These are phyloP conservation scores for Claviceps digitariae DNA, from an alignment of 2,329 filamentous ascomycete species.

Conservation along the genomic window DNA sequence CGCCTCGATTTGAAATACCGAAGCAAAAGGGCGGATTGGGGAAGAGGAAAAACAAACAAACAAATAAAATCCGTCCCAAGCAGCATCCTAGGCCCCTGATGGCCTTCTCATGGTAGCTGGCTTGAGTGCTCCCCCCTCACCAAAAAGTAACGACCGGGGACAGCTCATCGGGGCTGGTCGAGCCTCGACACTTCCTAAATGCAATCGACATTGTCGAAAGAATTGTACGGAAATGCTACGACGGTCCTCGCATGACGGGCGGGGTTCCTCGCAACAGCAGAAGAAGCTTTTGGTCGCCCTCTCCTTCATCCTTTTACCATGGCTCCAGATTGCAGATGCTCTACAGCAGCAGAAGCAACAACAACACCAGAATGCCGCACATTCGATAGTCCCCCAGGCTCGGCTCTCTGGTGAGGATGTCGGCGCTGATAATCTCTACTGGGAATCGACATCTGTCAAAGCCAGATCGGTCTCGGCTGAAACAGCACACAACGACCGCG, in stretches of 20 bases:
- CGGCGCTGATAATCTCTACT: slow-evolving; percentile 8
- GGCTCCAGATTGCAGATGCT: slow-evolving; percentile 42
- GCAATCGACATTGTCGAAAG: background rate
- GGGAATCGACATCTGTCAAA: slow-evolving; percentile 18
- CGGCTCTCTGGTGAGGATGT: background rate
- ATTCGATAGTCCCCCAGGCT: slow-evolving; percentile 1
- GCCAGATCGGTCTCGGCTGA: slow-evolving; percentile 10
- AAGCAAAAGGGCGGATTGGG: background rate
- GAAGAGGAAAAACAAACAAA: background rate
- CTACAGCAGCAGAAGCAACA: slow-evolving; percentile 44
- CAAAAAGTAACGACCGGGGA: background rate
- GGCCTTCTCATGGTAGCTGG: background rate
- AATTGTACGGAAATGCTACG: slow-evolving; percentile 37
- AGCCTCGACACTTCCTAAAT: slow-evolving; percentile 1
- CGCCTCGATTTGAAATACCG: background rate
- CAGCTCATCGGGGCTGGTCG: slow-evolving; percentile 1
- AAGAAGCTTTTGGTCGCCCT: slow-evolving; percentile 39
- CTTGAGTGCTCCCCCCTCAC: slow-evolving; percentile 1
- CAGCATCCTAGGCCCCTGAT: background rate
- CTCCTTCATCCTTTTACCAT: slow-evolving; percentile 44
- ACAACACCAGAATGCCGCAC: slow-evolving; percentile 1
- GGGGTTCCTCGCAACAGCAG: slow-evolving; percentile 30
- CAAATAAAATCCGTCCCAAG: background rate
- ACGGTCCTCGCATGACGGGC: slow-evolving; percentile 47
- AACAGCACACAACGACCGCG: slow-evolving; percentile 10